Evolutionary conservation across 1,284 basidiomycete genomes (phyloP).

Genomic region (Moniliella sp.): DNA sequence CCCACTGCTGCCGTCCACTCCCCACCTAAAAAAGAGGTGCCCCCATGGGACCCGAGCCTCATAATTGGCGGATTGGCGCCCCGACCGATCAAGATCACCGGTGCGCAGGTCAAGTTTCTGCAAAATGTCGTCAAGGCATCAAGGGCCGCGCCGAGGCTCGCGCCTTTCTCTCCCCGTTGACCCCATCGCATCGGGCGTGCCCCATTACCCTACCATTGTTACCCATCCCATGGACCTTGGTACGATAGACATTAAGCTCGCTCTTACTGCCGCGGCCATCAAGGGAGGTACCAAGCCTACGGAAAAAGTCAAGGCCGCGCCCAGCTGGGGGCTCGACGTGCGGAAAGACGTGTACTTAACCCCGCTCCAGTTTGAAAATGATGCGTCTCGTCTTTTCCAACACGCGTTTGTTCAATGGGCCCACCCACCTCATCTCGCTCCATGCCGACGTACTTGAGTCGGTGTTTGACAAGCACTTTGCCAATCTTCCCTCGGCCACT

Average conservation of each 20-base stretch:
- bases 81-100: slow-evolving; percentile 14
- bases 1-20: neutral
- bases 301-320: slow-evolving; percentile 9
- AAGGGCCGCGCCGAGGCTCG: slow-evolving; percentile 66
- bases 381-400: slow-evolving; percentile 54
- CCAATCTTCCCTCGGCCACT: slow-evolving; percentile 9
- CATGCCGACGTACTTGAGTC: slow-evolving; percentile 64
- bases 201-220: slow-evolving; percentile 70
- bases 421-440: slow-evolving; percentile 53
- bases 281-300: slow-evolving; percentile 13
- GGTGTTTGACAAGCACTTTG: slow-evolving; percentile 64
- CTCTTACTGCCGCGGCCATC: slow-evolving; percentile 17
- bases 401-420: slow-evolving; percentile 71
- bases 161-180: slow-evolving; percentile 77
- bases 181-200: slow-evolving; percentile 62
- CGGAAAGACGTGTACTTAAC: slow-evolving; percentile 14
- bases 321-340: slow-evolving; percentile 10
- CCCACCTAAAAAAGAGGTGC: too few relatives aligned
- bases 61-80: neutral
- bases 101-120: slow-evolving; percentile 58
- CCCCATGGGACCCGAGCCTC: neutral
- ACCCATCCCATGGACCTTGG: slow-evolving; percentile 80
- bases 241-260: slow-evolving; percentile 65
- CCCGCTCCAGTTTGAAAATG: slow-evolving; percentile 16
- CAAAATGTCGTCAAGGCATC: slow-evolving; percentile 56